Evolutionary conservation across 345 rosid genomes (phyloP).

Genomic region (Pugionium cornutum): DNA sequence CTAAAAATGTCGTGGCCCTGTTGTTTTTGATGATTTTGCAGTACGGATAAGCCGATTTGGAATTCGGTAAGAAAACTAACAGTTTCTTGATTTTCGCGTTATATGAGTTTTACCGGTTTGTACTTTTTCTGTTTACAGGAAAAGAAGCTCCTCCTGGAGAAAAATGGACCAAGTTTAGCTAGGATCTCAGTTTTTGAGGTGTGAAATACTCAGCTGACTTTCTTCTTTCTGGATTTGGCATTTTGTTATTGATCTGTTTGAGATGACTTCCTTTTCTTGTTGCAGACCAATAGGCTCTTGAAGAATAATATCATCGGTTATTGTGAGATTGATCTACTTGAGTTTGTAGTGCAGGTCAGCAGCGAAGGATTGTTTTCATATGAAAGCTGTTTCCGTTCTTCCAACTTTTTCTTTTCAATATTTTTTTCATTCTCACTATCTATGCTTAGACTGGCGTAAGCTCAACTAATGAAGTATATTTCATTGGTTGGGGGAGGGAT

Average conservation of each 20-base stretch:
- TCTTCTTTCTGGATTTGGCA: constrained; percentile 17
- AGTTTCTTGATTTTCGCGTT: background rate
- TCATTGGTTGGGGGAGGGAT: background rate
- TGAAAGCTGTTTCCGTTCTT: constrained; percentile 24
- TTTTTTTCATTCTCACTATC: background rate
- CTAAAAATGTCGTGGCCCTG: background rate
- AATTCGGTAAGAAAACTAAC: constrained; percentile 60
- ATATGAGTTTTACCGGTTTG: background rate
- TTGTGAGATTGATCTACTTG: constrained; percentile 81
- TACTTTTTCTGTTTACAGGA: constrained; percentile 48
- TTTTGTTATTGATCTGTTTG: constrained; percentile 13
- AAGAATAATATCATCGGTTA: constrained; percentile 82
- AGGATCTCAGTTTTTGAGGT: constrained; percentile 94
- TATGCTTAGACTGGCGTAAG: background rate
- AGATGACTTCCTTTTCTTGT: constrained; percentile 19
- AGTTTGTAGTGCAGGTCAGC: constrained; percentile 63
- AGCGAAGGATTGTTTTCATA: constrained; percentile 2
- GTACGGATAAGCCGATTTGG: constrained; percentile 89
- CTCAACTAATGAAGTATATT: background rate
- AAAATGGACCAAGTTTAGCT: constrained; percentile 74
- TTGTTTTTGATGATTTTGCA: constrained; percentile 48
- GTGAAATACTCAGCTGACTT: constrained; percentile 14
- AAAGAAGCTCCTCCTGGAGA: constrained; percentile 85
- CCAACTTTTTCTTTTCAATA: constrained; percentile 7
- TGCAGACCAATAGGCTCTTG: constrained; percentile 81